Evolutionary conservation across 305 asterid species (phyloP), one percentile per base, ranked within the genome.

Genomic region (Fraxinus albicans): DNA sequence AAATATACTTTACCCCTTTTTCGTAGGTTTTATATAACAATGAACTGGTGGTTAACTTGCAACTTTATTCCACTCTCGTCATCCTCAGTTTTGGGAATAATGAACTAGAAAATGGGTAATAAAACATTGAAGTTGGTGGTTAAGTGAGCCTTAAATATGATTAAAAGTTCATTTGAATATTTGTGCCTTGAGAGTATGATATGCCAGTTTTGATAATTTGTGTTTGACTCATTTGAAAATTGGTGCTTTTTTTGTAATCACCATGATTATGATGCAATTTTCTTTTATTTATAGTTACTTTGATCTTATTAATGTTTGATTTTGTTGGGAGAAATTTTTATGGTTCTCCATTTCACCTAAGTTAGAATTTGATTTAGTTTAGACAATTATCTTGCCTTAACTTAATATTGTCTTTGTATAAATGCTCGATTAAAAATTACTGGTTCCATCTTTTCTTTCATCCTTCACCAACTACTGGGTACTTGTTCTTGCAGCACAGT

Each of bases 401-500:
- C 42, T 70, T 31, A 13, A 70, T 31, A 31, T 70, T 29, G 35
- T 69, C 9, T 27, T 70, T 29, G n/a, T 33, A 31, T 70, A 70
- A 70, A 31, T 70, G 23, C 76, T 13, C 8, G 15, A 29, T 29
- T 33, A 42, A 13, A 29, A 17, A 5, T 13, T 70, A 23, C 12
- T 70, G 23, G 40, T 29, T 31, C 2, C 79, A 36, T 53, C 76
- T 42, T 36, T 60, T n/a, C 8, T 53, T 58, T 55, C 69, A 35
- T 17, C 58, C 50, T 35, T 9, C 42, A 80, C 77, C 34, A 73
- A 73, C 27, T 31, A 69, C 75, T 29, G 34, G 82, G 36, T 31
- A 77, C 38, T 77, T 69, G 12, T 55, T 1, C 81, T 84, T 86
- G 80, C 94, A 97, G 98, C 88, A 87, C 75, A 89, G 94, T 87